phyloP scores from a whole-genome alignment of 2,329 filamentous ascomycete genomes.

The Hortaea werneckii region DNA sequence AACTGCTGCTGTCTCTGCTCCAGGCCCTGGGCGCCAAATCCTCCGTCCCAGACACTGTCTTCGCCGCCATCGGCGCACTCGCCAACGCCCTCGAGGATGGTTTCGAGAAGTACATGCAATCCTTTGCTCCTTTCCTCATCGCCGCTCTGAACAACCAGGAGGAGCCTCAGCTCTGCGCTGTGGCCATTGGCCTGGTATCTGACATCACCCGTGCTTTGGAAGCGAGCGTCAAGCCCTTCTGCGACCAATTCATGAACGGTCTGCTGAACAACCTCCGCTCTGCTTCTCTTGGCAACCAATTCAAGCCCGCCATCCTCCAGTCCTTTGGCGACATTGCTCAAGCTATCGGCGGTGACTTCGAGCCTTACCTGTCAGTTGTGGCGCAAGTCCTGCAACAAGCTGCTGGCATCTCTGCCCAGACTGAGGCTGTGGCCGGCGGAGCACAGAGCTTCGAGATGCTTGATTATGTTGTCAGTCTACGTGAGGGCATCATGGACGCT shows the following conservation, averaged over 20 bases:
- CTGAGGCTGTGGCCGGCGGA: conserved; percentile 39
- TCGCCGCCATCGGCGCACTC: conserved; percentile 83
- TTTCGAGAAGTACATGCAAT: conserved; percentile 95
- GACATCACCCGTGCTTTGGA: conserved; percentile 90
- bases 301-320: conserved; percentile 95
- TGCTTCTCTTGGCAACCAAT: conserved; percentile 76
- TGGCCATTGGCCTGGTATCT: conserved; percentile 94
- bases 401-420: conserved; percentile 65
- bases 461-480: conserved; percentile 87
- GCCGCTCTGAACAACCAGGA: conserved; percentile 93
- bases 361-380: conserved; percentile 85
- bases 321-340: conserved; percentile 97
- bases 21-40: conserved; percentile 72
- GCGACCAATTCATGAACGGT: conserved; percentile 97
- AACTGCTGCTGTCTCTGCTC: conserved; percentile 71
- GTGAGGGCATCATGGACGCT: conserved; percentile 97
- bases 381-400: conserved; percentile 92
- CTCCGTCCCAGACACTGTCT: conserved; percentile 86
- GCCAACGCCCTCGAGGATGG: conserved; percentile 85
- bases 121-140: conserved; percentile 85
- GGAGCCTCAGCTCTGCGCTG: conserved; percentile 84
- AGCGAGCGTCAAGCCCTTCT: conserved; percentile 85
- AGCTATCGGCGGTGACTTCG: conserved; percentile 83
- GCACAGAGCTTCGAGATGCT: conserved; percentile 74
- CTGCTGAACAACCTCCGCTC: conserved; percentile 75